Conservation (phyloP, 2,329 filamentous ascomycete genomes). For the Metarhizium robertsii region DNA sequence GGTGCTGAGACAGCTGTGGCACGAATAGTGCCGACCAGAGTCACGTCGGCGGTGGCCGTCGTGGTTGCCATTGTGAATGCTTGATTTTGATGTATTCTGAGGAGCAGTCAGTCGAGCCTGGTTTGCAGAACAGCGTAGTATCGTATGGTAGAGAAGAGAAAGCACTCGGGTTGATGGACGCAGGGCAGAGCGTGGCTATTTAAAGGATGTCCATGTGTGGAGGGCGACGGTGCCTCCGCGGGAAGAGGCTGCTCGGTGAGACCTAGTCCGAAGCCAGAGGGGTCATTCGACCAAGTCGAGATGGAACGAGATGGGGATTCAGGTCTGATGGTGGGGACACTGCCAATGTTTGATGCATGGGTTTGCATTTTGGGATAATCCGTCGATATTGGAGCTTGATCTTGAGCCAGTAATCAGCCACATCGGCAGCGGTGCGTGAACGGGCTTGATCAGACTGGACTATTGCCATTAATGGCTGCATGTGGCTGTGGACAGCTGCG, state of each 20-base stretch:
- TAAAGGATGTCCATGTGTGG: neutral
- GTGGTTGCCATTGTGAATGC: constrained; percentile 2
- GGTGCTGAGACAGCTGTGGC: constrained; percentile 4
- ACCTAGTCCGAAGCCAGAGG: neutral
- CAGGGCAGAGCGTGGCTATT: neutral
- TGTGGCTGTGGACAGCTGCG: neutral
- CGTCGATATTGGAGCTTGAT: too few relatives aligned
- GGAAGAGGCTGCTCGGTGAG: neutral
- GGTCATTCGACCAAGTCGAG: neutral
- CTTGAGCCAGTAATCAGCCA: too few relatives aligned
- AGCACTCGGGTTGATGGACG: neutral
- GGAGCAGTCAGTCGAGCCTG: neutral
- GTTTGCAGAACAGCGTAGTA: neutral
- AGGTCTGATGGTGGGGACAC: neutral
- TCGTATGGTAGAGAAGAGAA: neutral
- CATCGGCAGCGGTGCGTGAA: too few relatives aligned
- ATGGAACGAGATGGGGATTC: neutral
- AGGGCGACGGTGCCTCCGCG: neutral
- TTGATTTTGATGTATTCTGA: neutral
- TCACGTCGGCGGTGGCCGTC: constrained; percentile 1
- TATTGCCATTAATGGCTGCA: neutral
- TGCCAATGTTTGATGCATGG: too few relatives aligned
- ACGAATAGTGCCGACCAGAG: constrained; percentile 6
- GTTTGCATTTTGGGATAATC: too few relatives aligned
- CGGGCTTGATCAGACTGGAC: too few relatives aligned